Conservation (phyloP, 495 filamentous ascomycete genomes). For the Margaritispora aquatica region DNA sequence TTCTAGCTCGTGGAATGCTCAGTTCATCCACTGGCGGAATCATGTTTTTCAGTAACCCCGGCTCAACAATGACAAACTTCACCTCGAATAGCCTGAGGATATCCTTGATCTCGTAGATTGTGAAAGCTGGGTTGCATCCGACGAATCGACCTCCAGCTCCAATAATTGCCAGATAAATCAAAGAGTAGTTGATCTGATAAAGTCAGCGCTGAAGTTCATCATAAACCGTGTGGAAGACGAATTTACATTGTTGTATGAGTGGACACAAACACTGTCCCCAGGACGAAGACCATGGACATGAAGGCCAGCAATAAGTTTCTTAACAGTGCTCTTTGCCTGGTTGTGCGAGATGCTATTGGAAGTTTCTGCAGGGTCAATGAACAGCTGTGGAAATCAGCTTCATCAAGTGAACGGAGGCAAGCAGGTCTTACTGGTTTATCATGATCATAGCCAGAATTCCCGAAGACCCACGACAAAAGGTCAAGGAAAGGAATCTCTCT, state of each 20-base stretch:
- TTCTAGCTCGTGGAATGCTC: constrained; percentile 14
- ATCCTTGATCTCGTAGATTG: constrained; percentile 32
- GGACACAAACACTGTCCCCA: constrained; percentile 52
- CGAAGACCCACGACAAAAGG: constrained; percentile 10
- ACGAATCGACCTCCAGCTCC: constrained; percentile 77
- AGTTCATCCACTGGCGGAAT: constrained; percentile 23
- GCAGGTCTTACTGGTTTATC: constrained; percentile 1
- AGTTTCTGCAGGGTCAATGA: constrained; percentile 42
- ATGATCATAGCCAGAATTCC: constrained; percentile 1
- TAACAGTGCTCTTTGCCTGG: constrained; percentile 39
- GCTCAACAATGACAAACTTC: constrained; percentile 35
- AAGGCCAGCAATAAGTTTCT: constrained; percentile 46
- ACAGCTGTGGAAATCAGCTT: not conserved
- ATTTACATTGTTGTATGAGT: constrained; percentile 54
- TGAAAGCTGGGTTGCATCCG: constrained; percentile 63
- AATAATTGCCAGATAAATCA: constrained; percentile 63
- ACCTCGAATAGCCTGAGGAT: constrained; percentile 31
- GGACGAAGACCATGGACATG: constrained; percentile 39
- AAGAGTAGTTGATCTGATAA: constrained; percentile 57
- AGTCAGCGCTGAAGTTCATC: not conserved
- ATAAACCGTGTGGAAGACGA: not conserved
- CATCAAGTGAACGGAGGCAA: not conserved
- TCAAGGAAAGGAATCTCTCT: constrained; percentile 5
- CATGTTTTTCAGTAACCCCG: constrained; percentile 37
- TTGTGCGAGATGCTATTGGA: constrained; percentile 42